Percentiles rank a stretch among this genome's conserved stretches.
Evolutionary conservation across 2,329 filamentous ascomycete genomes (phyloP).

Genomic region (Lasiodiplodia citricola): DNA sequence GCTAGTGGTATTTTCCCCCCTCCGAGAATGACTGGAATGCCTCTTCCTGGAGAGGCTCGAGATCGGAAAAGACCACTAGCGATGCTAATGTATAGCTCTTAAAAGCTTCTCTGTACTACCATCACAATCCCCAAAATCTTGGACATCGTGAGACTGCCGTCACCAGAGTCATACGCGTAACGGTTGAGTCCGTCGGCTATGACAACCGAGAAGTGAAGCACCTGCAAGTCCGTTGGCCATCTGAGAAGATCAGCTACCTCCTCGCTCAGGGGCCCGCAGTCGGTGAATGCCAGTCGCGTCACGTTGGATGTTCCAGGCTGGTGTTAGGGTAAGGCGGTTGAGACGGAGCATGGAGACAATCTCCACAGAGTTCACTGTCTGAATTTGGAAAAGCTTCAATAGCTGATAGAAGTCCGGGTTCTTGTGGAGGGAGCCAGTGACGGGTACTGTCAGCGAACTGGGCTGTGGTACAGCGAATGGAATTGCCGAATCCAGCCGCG

Average conservation of each 20-base stretch:
- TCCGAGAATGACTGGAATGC: neutral
- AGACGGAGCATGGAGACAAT: neutral
- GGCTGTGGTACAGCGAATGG: neutral
- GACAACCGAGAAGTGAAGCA: neutral
- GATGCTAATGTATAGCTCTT: neutral
- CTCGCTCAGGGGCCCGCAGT: neutral
- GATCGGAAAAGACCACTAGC: no score
- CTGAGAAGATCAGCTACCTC: neutral
- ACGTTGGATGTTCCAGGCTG: neutral
- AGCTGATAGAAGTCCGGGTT: neutral
- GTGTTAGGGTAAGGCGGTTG: no score
- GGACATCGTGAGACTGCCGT: neutral
- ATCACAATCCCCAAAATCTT: neutral
- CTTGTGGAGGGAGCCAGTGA: neutral
- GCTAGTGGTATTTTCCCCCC: neutral
- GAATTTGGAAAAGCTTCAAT: conserved; percentile 3
- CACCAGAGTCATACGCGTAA: neutral
- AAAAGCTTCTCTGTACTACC: neutral
- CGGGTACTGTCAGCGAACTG: neutral
- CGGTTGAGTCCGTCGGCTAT: neutral
- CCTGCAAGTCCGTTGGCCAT: neutral
- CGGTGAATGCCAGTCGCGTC: neutral
- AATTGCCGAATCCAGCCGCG: neutral
- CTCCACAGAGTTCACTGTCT: neutral
- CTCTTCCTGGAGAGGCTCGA: neutral